A percentile compares a stretch with the other conserved stretches of the same genome.
Evolutionary conservation across 352 stramenopile genomes (phyloP).

Genomic region (Globisporangium solare): DNA sequence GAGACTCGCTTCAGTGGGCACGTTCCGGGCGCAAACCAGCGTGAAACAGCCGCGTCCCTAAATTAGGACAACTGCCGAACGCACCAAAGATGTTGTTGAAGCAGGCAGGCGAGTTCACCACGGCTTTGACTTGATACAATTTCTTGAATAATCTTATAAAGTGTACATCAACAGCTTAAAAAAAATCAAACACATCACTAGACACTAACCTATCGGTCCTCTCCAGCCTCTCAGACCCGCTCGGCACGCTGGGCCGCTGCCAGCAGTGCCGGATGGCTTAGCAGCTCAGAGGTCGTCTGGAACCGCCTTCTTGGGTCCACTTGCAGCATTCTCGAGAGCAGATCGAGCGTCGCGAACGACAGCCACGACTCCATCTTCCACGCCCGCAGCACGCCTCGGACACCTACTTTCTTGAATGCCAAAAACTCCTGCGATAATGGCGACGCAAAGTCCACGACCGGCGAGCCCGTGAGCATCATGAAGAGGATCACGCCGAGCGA

Average conservation of each 20-base stretch:
- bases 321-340: constrained; percentile 24
- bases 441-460: constrained; percentile 30
- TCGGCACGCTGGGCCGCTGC: constrained; percentile 3
- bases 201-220: too few relatives aligned
- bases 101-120: too few relatives aligned
- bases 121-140: too few relatives aligned
- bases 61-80: too few relatives aligned
- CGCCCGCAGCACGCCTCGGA: constrained; percentile 20
- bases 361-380: constrained; percentile 23
- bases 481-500: constrained; percentile 68
- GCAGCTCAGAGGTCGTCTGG: constrained; percentile 11
- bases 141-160: too few relatives aligned
- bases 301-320: constrained; percentile 14
- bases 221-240: neutral
- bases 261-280: constrained; percentile 10
- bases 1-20: too few relatives aligned
- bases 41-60: too few relatives aligned
- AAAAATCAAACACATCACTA: too few relatives aligned
- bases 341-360: constrained; percentile 11
- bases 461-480: constrained; percentile 64
- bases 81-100: too few relatives aligned
- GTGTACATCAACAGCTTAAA: too few relatives aligned
- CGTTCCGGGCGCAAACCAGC: too few relatives aligned
- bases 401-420: constrained; percentile 21
- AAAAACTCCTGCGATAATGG: constrained; percentile 24